A percentile compares a stretch with the other conserved stretches of the same genome.
These are phyloP conservation scores for Xylaria sp. DNA, from an alignment of 2,329 filamentous ascomycete genomes.

Conservation along the genomic window DNA sequence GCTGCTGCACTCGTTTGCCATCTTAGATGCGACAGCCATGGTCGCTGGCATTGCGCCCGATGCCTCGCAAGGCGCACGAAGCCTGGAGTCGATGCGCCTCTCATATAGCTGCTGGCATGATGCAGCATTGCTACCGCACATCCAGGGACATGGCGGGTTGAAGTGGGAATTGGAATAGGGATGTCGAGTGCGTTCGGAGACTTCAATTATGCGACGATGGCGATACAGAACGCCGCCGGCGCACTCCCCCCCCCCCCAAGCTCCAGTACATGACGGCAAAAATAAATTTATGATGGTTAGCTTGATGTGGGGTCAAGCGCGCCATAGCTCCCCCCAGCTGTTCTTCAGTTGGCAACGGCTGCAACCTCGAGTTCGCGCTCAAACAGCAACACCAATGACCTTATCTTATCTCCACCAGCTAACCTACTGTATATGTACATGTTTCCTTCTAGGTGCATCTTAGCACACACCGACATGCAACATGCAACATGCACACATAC, in stretches of 20 bases:
- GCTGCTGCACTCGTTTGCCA: conserved; percentile 53
- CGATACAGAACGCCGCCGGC: conserved; percentile 15
- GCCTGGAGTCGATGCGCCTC: conserved; percentile 56
- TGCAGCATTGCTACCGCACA: conserved; percentile 53
- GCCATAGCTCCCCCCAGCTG: conserved; percentile 4
- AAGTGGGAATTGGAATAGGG: background rate
- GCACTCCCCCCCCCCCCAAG: too few species aligned
- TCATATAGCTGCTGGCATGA: conserved; percentile 52
- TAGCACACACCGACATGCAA: background rate
- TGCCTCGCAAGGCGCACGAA: conserved; percentile 64
- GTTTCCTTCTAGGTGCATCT: background rate
- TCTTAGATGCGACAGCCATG: conserved; percentile 51
- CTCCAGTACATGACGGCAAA: background rate
- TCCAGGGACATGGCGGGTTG: conserved; percentile 40
- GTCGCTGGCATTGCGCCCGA: conserved; percentile 53
- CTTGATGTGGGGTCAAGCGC: background rate
- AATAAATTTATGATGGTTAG: conserved; percentile 3
- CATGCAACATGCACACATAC: background rate
- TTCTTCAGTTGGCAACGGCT: background rate
- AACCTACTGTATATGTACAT: background rate
- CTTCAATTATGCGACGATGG: conserved; percentile 19
- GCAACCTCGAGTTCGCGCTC: too few species aligned
- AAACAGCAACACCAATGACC: too few species aligned
- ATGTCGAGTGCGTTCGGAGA: background rate
- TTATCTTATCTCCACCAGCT: too few species aligned